Evolutionary conservation across 2,329 filamentous ascomycete species (phyloP).

Genomic region (Aureobasidium musti): DNA sequence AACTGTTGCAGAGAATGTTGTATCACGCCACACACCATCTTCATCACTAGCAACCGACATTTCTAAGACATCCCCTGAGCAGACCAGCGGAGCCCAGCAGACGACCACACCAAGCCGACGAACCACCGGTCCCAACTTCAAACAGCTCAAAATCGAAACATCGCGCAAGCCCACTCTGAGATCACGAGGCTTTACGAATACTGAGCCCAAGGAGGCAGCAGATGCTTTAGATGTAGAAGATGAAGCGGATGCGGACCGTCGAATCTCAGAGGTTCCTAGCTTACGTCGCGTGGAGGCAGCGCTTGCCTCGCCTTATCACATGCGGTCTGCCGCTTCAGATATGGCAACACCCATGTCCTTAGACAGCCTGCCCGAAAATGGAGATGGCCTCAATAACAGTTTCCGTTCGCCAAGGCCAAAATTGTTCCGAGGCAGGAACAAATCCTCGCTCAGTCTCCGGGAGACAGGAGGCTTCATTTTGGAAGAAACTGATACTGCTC

Average conservation of each 20-base stretch:
- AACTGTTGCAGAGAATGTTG: slow-evolving; percentile 64
- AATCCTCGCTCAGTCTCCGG: slow-evolving; percentile 64
- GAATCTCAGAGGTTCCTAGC: slow-evolving; percentile 30
- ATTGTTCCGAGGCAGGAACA: slow-evolving; percentile 50
- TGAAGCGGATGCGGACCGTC: slow-evolving; percentile 6
- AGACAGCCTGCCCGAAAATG: slow-evolving; percentile 29
- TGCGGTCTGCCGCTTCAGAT: slow-evolving; percentile 31
- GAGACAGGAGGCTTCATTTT: slow-evolving; percentile 64
- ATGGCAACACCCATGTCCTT: slow-evolving; percentile 29
- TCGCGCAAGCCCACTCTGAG: slow-evolving; percentile 41
- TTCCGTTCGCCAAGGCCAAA: slow-evolving; percentile 34
- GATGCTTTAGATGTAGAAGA: neutral
- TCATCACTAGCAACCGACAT: slow-evolving; percentile 21
- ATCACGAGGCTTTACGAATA: slow-evolving; percentile 18
- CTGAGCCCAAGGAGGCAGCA: slow-evolving; percentile 1
- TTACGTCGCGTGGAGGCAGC: slow-evolving; percentile 25
- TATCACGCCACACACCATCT: slow-evolving; percentile 15
- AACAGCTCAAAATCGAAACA: slow-evolving; percentile 89
- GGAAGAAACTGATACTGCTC: slow-evolving; percentile 28
- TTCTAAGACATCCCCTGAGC: slow-evolving; percentile 14
- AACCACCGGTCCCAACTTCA: slow-evolving; percentile 75
- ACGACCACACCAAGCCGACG: slow-evolving; percentile 60
- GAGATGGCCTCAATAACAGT: slow-evolving; percentile 14
- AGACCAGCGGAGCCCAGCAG: slow-evolving; percentile 17
- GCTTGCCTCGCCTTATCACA: slow-evolving; percentile 28